phyloP scores from a whole-genome alignment of 2,329 filamentous ascomycete genomes.

The Chaetothyriales sp. region DNA sequence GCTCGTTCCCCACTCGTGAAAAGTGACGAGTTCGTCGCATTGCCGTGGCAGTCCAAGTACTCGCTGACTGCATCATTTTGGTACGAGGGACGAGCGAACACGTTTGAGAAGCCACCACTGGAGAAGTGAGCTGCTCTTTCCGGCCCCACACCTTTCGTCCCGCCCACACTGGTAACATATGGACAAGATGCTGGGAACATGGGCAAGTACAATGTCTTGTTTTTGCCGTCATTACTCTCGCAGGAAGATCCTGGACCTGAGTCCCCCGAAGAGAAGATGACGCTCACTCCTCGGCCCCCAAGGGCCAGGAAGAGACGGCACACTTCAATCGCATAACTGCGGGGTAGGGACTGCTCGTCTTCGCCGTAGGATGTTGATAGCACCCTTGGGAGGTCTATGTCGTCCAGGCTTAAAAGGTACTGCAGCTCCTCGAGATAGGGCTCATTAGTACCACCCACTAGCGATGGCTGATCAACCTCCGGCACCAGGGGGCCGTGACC shows the following conservation, averaged over 20 bases:
- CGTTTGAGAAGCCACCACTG: constrained; percentile 36
- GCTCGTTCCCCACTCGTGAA: constrained; percentile 43
- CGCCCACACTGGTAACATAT: constrained; percentile 50
- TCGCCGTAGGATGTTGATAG: constrained; percentile 60
- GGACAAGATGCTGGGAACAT: constrained; percentile 47
- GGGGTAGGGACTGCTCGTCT: constrained; percentile 49
- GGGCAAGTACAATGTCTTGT: constrained; percentile 39
- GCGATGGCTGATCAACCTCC: constrained; percentile 31
- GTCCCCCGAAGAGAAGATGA: constrained; percentile 55
- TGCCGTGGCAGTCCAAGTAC: constrained; percentile 32
- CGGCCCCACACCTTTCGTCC: constrained; percentile 39
- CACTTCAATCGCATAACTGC: constrained; percentile 44
- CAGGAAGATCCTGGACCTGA: constrained; percentile 44
- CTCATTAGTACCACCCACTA: constrained; percentile 42
- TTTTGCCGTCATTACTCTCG: constrained; percentile 42
- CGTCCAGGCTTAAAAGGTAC: constrained; percentile 43
- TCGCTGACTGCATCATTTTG: constrained; percentile 32
- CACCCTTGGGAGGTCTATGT: constrained; percentile 46
- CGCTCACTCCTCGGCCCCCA: constrained; percentile 50
- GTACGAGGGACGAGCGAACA: constrained; percentile 35
- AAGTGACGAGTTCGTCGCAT: constrained; percentile 29
- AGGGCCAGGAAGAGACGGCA: constrained; percentile 53
- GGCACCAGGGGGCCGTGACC: constrained; percentile 41
- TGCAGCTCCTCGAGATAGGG: constrained; percentile 52
- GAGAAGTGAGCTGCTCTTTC: constrained; percentile 43